phyloP scores from a whole-genome alignment of 2,329 filamentous ascomycete genomes.

The Claviceps paspali region DNA sequence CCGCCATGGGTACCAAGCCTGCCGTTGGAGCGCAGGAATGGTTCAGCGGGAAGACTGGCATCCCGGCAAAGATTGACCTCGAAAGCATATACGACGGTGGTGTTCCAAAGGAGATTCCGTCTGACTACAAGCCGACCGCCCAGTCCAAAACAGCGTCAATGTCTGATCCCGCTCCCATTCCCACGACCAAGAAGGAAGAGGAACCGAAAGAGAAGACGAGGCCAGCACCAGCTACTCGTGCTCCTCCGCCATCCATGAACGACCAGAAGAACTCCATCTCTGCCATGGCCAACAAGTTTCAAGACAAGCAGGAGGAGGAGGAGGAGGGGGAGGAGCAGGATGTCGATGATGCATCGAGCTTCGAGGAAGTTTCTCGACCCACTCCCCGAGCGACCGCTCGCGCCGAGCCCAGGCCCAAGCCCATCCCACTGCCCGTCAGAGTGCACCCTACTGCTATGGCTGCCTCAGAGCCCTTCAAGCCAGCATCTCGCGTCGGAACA shows the following conservation, averaged over 20 bases:
- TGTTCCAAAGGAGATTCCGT: slow-evolving; percentile 60
- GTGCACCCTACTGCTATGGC: slow-evolving; percentile 10
- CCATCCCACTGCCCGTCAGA: slow-evolving; percentile 20
- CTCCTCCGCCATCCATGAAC: slow-evolving; percentile 53
- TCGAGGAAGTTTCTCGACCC: slow-evolving; percentile 73
- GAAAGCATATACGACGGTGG: slow-evolving; percentile 81
- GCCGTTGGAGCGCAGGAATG: slow-evolving; percentile 71
- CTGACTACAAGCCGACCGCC: slow-evolving; percentile 47
- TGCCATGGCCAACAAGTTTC: slow-evolving; percentile 71
- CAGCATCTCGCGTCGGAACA: slow-evolving; percentile 19
- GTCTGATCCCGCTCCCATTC: slow-evolving; percentile 19
- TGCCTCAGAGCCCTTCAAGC: slow-evolving; percentile 12
- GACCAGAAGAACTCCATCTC: slow-evolving; percentile 82
- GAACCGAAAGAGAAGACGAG: slow-evolving; percentile 25
- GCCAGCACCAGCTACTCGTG: slow-evolving; percentile 26
- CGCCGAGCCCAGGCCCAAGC: slow-evolving; percentile 29
- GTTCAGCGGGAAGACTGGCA: slow-evolving; percentile 67
- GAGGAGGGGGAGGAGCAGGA: slow-evolving; percentile 46
- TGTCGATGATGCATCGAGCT: slow-evolving; percentile 59
- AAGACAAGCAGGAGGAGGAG: slow-evolving; percentile 53
- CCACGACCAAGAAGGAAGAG: slow-evolving; percentile 25
- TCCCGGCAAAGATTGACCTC: slow-evolving; percentile 85
- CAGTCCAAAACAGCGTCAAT: slow-evolving; percentile 24
- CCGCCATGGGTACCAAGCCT: slow-evolving; percentile 63
- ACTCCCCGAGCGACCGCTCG: slow-evolving; percentile 38